Percentiles rank a stretch among this genome's conserved stretches.
Evolutionary conservation across 768 basidiomycete species (phyloP).

Genomic region (Rickenella mellea): DNA sequence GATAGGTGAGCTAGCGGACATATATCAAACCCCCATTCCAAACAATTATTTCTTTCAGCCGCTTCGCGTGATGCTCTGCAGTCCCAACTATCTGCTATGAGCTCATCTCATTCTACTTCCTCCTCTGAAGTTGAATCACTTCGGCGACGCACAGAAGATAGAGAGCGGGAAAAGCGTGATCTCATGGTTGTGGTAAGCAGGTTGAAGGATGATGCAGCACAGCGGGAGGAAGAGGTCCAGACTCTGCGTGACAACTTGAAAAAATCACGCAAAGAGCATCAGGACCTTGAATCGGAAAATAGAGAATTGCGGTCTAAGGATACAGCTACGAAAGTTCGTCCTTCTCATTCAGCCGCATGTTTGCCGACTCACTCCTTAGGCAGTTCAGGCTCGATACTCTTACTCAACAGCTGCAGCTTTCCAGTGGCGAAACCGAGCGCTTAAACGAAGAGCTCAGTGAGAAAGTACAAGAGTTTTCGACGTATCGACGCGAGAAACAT

Average conservation of each 20-base stretch:
- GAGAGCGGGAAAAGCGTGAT: constrained; percentile 86
- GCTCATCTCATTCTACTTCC: constrained; percentile 51
- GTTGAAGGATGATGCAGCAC: constrained; percentile 63
- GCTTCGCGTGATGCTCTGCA: constrained; percentile 38
- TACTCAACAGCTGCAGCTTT: constrained; percentile 70
- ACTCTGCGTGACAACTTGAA: constrained; percentile 60
- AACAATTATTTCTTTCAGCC: constrained; percentile 24
- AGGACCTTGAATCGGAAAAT: constrained; percentile 54
- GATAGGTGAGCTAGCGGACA: constrained; percentile 35
- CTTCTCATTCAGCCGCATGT: not conserved
- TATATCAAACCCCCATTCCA: constrained; percentile 10
- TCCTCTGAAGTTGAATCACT: constrained; percentile 51
- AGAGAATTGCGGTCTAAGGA: constrained; percentile 68
- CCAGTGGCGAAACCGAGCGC: constrained; percentile 70
- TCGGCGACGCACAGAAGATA: constrained; percentile 56
- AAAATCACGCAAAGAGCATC: constrained; percentile 67
- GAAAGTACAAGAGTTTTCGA: constrained; percentile 77
- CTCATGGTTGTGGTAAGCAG: constrained; percentile 76
- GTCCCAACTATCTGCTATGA: constrained; percentile 45
- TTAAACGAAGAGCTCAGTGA: constrained; percentile 54
- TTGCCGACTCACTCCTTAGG: constrained; percentile 3
- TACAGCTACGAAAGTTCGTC: constrained; percentile 61
- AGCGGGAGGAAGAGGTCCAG: constrained; percentile 73
- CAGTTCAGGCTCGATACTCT: constrained; percentile 85
- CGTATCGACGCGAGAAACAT: constrained; percentile 74